phyloP scores from a whole-genome alignment of 2,329 filamentous ascomycete genomes.

The Zarea fungicola region DNA sequence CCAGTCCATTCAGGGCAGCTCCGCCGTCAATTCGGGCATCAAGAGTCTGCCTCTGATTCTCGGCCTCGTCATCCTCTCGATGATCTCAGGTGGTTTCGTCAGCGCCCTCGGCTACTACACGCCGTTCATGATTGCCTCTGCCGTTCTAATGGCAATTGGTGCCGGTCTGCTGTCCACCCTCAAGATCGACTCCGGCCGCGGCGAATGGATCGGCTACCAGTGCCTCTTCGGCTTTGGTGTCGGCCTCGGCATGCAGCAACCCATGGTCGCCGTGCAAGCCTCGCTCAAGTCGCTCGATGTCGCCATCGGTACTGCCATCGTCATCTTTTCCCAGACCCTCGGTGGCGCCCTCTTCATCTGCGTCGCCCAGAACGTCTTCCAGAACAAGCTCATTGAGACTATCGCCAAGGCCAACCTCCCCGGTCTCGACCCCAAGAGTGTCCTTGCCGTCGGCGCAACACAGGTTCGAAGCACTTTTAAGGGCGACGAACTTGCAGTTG shows the following conservation, averaged over 20 bases:
- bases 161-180: slow-evolving; percentile 34
- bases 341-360: slow-evolving; percentile 46
- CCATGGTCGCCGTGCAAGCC: slow-evolving; percentile 41
- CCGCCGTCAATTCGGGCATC: slow-evolving; percentile 16
- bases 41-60: slow-evolving; percentile 15
- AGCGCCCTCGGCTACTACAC: slow-evolving; percentile 13
- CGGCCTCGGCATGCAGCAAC: slow-evolving; percentile 39
- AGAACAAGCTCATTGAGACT: slow-evolving; percentile 37
- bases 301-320: slow-evolving; percentile 40
- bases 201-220: slow-evolving; percentile 20
- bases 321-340: slow-evolving; percentile 41
- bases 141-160: slow-evolving; percentile 24
- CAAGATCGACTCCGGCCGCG: slow-evolving; percentile 5
- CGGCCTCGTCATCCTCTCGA: slow-evolving; percentile 17
- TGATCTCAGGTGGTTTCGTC: slow-evolving; percentile 4
- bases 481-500: slow-evolving; percentile 25
- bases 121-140: slow-evolving; percentile 28
- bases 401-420: slow-evolving; percentile 33
- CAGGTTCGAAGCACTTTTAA: slow-evolving; percentile 27
- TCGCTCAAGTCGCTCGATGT: slow-evolving; percentile 38
- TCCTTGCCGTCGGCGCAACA: slow-evolving; percentile 34
- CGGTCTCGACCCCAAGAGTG: slow-evolving; percentile 24
- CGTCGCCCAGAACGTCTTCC: slow-evolving; percentile 47
- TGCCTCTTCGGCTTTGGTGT: slow-evolving; percentile 38
- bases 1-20: slow-evolving; percentile 32